These are phyloP conservation scores for Quercus lobata DNA, from an alignment of 331 rosid genomes.

Conservation along the genomic window DNA sequence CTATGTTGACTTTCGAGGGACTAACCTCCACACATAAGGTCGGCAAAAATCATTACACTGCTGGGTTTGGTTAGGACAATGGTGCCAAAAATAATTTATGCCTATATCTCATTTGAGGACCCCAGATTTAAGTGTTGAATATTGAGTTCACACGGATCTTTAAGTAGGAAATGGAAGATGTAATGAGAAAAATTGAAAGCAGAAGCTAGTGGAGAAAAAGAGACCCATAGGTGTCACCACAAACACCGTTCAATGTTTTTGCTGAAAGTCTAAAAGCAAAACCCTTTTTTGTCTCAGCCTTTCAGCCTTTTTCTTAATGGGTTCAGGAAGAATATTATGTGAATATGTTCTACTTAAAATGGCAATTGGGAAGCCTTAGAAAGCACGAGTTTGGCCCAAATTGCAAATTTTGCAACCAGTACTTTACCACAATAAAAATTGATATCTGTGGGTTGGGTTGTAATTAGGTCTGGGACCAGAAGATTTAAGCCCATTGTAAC, in stretches of 20 bases:
- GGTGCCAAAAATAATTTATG: neutral
- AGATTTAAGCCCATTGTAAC: neutral
- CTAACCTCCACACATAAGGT: constrained; percentile 31
- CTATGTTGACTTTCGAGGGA: constrained; percentile 15
- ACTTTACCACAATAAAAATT: too few species aligned
- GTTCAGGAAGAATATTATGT: neutral
- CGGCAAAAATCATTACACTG: constrained; percentile 32
- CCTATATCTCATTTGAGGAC: neutral
- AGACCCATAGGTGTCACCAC: neutral
- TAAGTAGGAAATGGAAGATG: neutral
- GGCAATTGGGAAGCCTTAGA: too few species aligned
- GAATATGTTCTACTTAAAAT: too few species aligned
- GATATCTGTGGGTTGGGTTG: too few species aligned
- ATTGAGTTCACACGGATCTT: neutral
- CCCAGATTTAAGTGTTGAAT: neutral
- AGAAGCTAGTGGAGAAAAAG: neutral
- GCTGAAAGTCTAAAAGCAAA: neutral
- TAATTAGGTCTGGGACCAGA: neutral
- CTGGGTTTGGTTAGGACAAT: constrained; percentile 1
- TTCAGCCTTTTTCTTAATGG: neutral
- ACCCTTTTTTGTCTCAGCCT: neutral
- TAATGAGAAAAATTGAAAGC: neutral
- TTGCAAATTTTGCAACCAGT: too few species aligned
- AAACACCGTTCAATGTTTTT: neutral
- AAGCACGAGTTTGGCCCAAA: too few species aligned